Conservation (phyloP, 2,329 filamentous ascomycete species). For the Arthrobotrys pseudoclavata region DNA sequence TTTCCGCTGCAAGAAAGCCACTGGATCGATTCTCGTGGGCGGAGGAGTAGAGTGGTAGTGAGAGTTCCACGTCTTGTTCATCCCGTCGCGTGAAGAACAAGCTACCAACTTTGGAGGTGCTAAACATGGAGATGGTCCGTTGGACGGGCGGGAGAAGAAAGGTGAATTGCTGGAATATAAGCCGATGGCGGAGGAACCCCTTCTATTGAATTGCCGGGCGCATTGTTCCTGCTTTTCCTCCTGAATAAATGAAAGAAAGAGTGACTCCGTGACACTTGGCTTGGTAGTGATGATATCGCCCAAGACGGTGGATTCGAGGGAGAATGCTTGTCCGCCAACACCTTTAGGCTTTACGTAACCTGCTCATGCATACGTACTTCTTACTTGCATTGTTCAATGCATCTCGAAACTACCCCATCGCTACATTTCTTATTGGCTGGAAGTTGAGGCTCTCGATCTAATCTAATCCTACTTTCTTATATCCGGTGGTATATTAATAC, state of each 20-base stretch:
- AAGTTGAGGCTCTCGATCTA: constrained; percentile 10
- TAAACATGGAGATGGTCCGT: constrained; percentile 46
- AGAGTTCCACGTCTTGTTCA: constrained; percentile 51
- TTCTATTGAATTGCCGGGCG: constrained; percentile 25
- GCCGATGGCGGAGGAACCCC: constrained; percentile 21
- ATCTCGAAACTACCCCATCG: background rate
- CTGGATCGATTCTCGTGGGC: constrained; percentile 52
- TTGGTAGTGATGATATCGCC: background rate
- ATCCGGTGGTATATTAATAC: background rate
- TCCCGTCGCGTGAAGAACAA: constrained; percentile 47
- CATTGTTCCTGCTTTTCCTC: constrained; percentile 13
- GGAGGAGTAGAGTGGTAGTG: constrained; percentile 39
- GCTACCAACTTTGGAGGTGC: constrained; percentile 33
- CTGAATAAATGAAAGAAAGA: background rate
- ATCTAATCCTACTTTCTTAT: background rate
- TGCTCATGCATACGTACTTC: background rate
- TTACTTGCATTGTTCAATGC: background rate
- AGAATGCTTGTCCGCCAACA: constrained; percentile 15
- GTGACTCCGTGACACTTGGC: background rate
- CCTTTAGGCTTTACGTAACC: constrained; percentile 1
- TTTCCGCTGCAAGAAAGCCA: constrained; percentile 42
- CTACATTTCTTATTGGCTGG: background rate
- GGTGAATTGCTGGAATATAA: constrained; percentile 13
- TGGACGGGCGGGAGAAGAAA: constrained; percentile 1
- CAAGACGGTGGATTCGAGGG: constrained; percentile 1